Evolutionary conservation across 768 basidiomycete species (phyloP), one percentile per base, ranked within the genome.

Genomic region (Kwoniella mangroviensis): DNA sequence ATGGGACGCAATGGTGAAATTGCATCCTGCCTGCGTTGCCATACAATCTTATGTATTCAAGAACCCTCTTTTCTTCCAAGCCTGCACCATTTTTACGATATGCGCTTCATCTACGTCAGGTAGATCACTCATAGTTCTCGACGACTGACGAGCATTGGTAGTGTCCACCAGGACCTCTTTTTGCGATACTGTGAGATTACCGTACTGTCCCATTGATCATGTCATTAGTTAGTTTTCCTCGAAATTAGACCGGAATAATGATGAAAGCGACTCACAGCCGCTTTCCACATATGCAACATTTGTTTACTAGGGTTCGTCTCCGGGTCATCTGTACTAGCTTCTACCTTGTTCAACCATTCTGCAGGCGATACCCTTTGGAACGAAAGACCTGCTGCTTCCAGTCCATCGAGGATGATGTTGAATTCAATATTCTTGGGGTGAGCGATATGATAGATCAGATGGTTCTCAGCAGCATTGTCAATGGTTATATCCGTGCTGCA

Each of bases 51-150:
- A 34, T 34, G 34, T 34, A 34, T 34, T 34, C 52, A 79, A 40
- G 71, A 87, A 86, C 11, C 84, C 83, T 1, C 79, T 82, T 40
- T 81, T 74, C 22, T 80, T 77, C 86, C 86, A 87, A 10, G 80
- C 75, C 2, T 54, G 67, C 0, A 86, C 83, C 86, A 86, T 86
- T 65, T 83, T 85, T 10, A 53, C 72, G 0, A 87, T 82, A 22
- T 86, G 65, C 17, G 59, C 78, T 9, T 72, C 69, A 21, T 71
- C 79, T 21, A 85, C 56, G 0, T 82, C 73, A 11, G 74, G 75
- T 24, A 83, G 65, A 19, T 69, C 57, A 1, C 71, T 57, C 34
- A 86, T 75, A 60, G 75, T 80, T 2, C 74, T 64, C 1, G 85
- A 84, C 19, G 78, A 68, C 21, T 67, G 65, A 42, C 81, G 82